A percentile compares a stretch with the other conserved stretches of the same genome.
Evolutionary conservation across 148 eudicot genomes (phyloP).

Genomic region (Rhododendron vialii): DNA sequence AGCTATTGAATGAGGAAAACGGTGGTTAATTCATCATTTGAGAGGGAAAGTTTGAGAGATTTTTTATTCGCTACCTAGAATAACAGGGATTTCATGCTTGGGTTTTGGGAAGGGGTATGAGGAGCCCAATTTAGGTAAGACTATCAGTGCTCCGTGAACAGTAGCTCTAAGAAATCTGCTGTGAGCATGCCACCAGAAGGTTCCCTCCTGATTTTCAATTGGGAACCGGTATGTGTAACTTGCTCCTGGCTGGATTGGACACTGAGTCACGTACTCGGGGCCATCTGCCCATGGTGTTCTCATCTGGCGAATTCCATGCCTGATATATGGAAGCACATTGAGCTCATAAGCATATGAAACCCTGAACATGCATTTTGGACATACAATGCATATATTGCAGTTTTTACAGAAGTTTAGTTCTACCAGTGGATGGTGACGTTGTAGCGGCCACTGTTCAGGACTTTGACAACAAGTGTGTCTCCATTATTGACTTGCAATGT

Average conservation of each 20-base stretch:
- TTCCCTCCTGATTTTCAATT: slow-evolving; percentile 63
- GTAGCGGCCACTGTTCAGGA: slow-evolving; percentile 56
- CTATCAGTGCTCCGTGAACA: slow-evolving; percentile 59
- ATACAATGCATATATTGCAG: neutral
- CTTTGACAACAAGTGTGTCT: slow-evolving; percentile 62
- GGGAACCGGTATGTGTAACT: slow-evolving; percentile 64
- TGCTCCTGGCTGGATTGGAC: slow-evolving; percentile 67
- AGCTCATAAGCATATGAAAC: neutral
- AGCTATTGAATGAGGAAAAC: neutral
- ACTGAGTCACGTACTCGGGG: slow-evolving; percentile 71
- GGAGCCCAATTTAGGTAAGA: slow-evolving; percentile 51
- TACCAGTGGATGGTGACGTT: slow-evolving; percentile 83
- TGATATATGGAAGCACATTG: slow-evolving; percentile 8
- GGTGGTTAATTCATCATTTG: neutral
- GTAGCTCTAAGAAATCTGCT: slow-evolving; percentile 78
- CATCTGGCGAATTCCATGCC: slow-evolving; percentile 74
- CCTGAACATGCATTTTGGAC: neutral
- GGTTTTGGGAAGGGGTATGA: slow-evolving; percentile 62
- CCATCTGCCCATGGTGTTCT: slow-evolving; percentile 83
- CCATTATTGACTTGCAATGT: slow-evolving; percentile 61
- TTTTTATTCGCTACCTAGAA: slow-evolving; percentile 40
- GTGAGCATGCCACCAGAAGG: slow-evolving; percentile 87
- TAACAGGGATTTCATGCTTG: slow-evolving; percentile 48
- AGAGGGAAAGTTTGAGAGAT: neutral
- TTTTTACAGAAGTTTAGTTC: neutral